Conservation (phyloP, 2,329 filamentous ascomycete species). For the Diplocarpon mali region DNA sequence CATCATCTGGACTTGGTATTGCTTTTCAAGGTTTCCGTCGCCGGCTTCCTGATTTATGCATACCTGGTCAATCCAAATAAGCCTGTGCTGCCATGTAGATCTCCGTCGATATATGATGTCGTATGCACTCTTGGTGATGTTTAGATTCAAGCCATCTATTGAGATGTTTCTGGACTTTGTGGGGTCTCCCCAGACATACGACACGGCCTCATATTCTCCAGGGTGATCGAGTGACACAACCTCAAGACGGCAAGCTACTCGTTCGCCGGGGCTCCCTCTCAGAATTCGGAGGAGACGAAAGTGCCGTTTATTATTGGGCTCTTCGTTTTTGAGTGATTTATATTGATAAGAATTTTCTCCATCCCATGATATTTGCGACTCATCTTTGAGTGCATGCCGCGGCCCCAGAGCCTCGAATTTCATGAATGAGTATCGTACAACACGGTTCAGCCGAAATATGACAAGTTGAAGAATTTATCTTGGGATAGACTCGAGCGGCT, state of each 20-base stretch:
- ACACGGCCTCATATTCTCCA: neutral
- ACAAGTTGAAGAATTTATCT: neutral
- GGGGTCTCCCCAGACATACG: neutral
- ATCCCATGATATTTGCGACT: too few relatives aligned
- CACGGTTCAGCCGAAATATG: neutral
- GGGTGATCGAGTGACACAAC: neutral
- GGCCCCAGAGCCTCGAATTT: neutral
- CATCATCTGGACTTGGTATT: constrained; percentile 18
- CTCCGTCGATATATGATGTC: neutral
- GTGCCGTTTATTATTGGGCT: neutral
- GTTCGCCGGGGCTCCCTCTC: neutral
- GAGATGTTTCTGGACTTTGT: neutral
- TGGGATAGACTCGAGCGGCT: neutral
- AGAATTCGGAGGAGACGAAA: neutral
- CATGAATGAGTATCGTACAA: neutral
- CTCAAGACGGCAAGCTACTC: neutral
- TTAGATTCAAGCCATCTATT: neutral
- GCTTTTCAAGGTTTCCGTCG: constrained; percentile 14
- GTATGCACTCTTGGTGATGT: neutral
- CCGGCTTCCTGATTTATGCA: constrained; percentile 19
- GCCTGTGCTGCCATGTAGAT: neutral
- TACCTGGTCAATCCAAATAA: constrained; percentile 6
- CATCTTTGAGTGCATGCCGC: too few relatives aligned
- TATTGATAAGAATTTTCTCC: neutral
- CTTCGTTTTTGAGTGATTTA: neutral